These are phyloP conservation scores for Dendrobium huoshanense DNA, from an alignment of 106 monocot species.

Conservation along the genomic window DNA sequence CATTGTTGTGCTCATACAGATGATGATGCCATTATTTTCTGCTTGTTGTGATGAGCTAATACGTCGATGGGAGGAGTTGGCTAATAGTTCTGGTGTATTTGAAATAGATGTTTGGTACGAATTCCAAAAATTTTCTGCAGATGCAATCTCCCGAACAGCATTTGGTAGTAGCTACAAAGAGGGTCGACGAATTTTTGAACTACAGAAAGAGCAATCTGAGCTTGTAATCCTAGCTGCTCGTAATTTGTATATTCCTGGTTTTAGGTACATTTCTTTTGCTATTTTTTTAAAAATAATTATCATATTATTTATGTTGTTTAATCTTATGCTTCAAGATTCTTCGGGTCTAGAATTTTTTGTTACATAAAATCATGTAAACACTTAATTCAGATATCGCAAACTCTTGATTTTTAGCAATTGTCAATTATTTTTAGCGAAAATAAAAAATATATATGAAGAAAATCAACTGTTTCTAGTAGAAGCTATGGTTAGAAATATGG, in stretches of 20 bases:
- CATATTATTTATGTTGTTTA: not conserved
- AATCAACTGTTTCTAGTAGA: too few species aligned
- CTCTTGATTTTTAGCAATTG: too few species aligned
- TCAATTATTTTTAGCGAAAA: too few species aligned
- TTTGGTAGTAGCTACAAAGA: slow-evolving; percentile 44
- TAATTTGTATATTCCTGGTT: slow-evolving; percentile 38
- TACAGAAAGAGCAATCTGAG: slow-evolving; percentile 30
- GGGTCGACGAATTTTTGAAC: slow-evolving; percentile 35
- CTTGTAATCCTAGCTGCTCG: slow-evolving; percentile 18
- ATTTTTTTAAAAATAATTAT: not conserved
- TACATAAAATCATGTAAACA: too few species aligned
- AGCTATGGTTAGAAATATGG: too few species aligned
- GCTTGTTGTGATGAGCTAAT: slow-evolving; percentile 32
- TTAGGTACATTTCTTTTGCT: slow-evolving; percentile 18
- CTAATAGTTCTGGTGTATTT: slow-evolving; percentile 5
- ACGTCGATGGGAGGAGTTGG: slow-evolving; percentile 15
- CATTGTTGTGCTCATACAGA: not conserved
- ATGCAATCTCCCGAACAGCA: slow-evolving; percentile 55
- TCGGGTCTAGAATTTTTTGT: too few species aligned
- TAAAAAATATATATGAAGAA: too few species aligned
- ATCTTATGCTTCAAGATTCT: too few species aligned
- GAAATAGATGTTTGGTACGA: slow-evolving; percentile 55
- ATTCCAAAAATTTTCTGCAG: slow-evolving; percentile 50
- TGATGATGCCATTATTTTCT: slow-evolving; percentile 17
- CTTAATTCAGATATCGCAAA: too few species aligned